Conservation (phyloP, 1,284 basidiomycete species). For the Ceratobasidium sp. region DNA sequence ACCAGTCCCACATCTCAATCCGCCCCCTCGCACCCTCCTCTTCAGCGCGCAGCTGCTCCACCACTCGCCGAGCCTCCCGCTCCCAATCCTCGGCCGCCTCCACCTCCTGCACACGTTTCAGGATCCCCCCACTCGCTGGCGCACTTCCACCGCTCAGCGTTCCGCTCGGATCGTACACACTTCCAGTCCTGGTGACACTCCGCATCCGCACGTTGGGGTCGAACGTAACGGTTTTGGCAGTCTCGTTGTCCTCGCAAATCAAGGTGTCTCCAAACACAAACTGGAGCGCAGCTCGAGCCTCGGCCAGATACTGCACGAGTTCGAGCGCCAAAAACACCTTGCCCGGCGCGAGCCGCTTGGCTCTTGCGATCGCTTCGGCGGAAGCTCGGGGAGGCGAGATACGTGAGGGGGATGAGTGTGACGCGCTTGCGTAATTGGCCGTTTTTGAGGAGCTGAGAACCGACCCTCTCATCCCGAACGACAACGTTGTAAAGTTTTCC, state of each 20-base stretch:
- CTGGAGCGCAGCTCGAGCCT: slow-evolving; percentile 90
- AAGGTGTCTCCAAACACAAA: slow-evolving; percentile 96
- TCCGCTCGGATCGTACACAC: slow-evolving; percentile 97
- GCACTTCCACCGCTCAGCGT: slow-evolving; percentile 94
- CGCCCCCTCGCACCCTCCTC: slow-evolving; percentile 67
- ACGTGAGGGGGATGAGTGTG: slow-evolving; percentile 92
- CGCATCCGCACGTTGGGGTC: slow-evolving; percentile 77
- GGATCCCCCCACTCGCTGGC: slow-evolving; percentile 78
- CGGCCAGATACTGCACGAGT: slow-evolving; percentile 86
- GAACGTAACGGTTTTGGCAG: slow-evolving; percentile 93
- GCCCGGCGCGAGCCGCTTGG: slow-evolving; percentile 81
- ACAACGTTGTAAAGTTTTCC: slow-evolving; percentile 95
- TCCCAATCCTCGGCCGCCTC: slow-evolving; percentile 72
- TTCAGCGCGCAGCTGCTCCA: slow-evolving; percentile 60
- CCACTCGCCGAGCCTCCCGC: slow-evolving; percentile 50
- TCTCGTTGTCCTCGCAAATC: slow-evolving; percentile 89
- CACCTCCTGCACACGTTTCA: slow-evolving; percentile 90
- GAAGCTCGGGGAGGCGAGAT: slow-evolving; percentile 61
- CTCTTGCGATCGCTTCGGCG: slow-evolving; percentile 76
- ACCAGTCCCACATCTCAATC: slow-evolving; percentile 75
- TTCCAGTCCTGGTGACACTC: slow-evolving; percentile 94
- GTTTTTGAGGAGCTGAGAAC: slow-evolving; percentile 85
- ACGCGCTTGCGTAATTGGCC: slow-evolving; percentile 90
- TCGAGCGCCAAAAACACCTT: slow-evolving; percentile 89
- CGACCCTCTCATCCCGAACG: slow-evolving; percentile 90